phyloP scores from a whole-genome alignment of 345 rosid genomes.

The Lepidium sativum region DNA sequence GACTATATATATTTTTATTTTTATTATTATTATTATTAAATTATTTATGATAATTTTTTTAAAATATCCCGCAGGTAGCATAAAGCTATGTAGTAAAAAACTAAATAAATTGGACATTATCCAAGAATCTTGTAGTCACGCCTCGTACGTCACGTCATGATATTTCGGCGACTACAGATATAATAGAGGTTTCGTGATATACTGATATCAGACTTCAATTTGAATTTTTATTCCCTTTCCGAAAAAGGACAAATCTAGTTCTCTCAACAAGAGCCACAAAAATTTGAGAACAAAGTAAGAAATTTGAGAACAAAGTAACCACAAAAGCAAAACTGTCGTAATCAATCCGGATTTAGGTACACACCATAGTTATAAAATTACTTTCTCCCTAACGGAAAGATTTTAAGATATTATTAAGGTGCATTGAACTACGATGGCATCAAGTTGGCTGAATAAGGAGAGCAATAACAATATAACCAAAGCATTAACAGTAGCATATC shows the following conservation, averaged over 20 bases:
- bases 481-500: background rate
- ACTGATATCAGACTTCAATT: constrained; percentile 10
- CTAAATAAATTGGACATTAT: constrained; percentile 2
- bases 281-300: constrained; percentile 6
- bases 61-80: background rate
- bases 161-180: too few species aligned
- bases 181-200: constrained; percentile 1
- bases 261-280: background rate
- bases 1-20: too few species aligned
- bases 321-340: background rate
- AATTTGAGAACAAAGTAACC: background rate
- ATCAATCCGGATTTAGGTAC: background rate
- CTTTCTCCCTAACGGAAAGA: background rate
- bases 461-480: background rate
- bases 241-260: background rate
- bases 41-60: background rate
- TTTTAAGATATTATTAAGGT: background rate
- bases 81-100: too few species aligned
- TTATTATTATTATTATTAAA: background rate
- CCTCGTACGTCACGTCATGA: too few species aligned
- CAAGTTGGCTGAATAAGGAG: background rate
- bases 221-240: background rate
- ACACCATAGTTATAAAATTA: too few species aligned
- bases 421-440: background rate
- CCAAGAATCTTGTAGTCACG: background rate